Conservation (phyloP, 805 yeast species). For the Teunomyces barrocoloradensis region DNA sequence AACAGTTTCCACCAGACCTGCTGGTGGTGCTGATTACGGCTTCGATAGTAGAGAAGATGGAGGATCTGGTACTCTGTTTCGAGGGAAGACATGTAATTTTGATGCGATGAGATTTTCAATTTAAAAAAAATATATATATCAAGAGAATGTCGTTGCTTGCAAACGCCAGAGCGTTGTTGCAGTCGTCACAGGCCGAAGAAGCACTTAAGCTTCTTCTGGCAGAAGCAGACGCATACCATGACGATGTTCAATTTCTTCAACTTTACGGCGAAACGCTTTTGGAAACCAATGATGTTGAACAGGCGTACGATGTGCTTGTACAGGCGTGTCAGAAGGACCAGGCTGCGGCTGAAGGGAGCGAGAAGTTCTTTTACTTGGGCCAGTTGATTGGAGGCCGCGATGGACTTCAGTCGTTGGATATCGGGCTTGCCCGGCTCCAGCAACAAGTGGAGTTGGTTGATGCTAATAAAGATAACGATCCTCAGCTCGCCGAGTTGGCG, state of each 20-base stretch:
- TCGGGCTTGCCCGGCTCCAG: constrained; percentile 55
- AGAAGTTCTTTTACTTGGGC: constrained; percentile 85
- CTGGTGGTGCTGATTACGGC: constrained; percentile 70
- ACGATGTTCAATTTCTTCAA: constrained; percentile 49
- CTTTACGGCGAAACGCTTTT: constrained; percentile 72
- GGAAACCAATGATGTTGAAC: constrained; percentile 77
- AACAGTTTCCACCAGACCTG: constrained; percentile 77
- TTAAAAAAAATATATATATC: too few species aligned
- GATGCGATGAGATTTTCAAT: neutral
- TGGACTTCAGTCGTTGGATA: constrained; percentile 61
- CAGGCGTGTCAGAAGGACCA: constrained; percentile 70
- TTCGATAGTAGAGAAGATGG: constrained; percentile 66
- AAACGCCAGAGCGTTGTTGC: constrained; percentile 44
- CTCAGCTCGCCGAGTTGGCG: constrained; percentile 23
- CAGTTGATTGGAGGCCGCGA: constrained; percentile 83
- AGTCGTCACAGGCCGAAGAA: constrained; percentile 49
- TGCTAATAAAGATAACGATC: constrained; percentile 21
- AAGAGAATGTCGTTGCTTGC: constrained; percentile 15
- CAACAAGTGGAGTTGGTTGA: constrained; percentile 34
- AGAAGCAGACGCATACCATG: constrained; percentile 26
- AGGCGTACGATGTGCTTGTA: constrained; percentile 63
- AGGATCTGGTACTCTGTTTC: constrained; percentile 55
- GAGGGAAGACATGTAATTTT: neutral
- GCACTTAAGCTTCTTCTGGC: constrained; percentile 51
- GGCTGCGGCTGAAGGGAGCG: constrained; percentile 62